phyloP scores from a whole-genome alignment of 106 monocot genomes.

The Amphibolis antarctica region DNA sequence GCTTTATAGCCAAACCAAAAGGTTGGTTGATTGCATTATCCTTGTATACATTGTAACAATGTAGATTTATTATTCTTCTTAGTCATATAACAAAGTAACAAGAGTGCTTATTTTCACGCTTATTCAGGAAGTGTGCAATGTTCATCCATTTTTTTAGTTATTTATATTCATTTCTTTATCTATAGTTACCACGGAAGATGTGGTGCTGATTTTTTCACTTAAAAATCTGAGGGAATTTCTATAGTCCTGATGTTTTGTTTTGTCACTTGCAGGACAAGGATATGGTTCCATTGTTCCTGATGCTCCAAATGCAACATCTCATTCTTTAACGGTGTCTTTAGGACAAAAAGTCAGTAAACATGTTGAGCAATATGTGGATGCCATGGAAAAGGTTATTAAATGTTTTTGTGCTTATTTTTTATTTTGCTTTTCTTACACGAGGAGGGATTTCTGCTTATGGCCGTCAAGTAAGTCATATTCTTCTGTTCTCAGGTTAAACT shows the following conservation, averaged over 20 bases:
- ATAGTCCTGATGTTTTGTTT: not conserved
- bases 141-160: too few relatives aligned
- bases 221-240: not conserved
- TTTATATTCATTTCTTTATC: too few relatives aligned
- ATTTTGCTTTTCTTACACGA: not conserved
- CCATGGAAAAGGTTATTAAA: conserved; percentile 83
- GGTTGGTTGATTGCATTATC: conserved; percentile 27
- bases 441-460: too few relatives aligned
- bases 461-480: not conserved
- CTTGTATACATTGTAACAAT: not conserved
- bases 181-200: too few relatives aligned
- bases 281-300: conserved; percentile 80
- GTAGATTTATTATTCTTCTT: too few relatives aligned
- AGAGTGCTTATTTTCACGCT: too few relatives aligned
- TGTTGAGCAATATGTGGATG: conserved; percentile 80
- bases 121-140: too few relatives aligned
- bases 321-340: conserved; percentile 45
- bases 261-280: conserved; percentile 51
- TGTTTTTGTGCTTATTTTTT: not conserved
- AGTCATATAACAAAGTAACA: too few relatives aligned
- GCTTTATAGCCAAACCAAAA: conserved; percentile 81
- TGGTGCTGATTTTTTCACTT: too few relatives aligned
- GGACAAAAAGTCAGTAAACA: conserved; percentile 46
- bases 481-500: conserved; percentile 61
- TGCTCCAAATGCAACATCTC: conserved; percentile 49